Evolutionary conservation across 208 protist genomes (phyloP), one percentile per base, ranked within the genome.

Genomic region (Vickermania ingenoplastis): DNA sequence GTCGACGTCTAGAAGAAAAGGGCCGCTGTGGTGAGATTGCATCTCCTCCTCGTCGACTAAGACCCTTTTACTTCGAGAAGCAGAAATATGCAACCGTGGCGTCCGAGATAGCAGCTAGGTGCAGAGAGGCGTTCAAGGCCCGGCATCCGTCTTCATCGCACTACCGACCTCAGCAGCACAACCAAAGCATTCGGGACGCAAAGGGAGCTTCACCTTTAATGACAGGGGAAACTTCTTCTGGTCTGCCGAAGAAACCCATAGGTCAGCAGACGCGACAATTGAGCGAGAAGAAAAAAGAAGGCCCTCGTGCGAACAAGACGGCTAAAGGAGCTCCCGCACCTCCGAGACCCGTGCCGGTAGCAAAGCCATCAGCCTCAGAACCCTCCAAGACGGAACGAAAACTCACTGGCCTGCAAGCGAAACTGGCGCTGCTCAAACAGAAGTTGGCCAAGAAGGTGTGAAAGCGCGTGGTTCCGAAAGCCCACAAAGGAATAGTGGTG

Each of bases 371-470:
- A n/a, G n/a, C n/a, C n/a, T n/a, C n/a, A 3, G 69, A 65, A 59
- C 83, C 78, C 5, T 77, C 76, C 29, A 94, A 88, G 65, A 79
- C 89, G 60, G 87, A 91, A 57, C 61, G 77, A 7, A 94, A 94
- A 64, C 74, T 94, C 14, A 80, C 67, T 17, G 84, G 82, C 4
- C 69, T 94, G 31, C 83, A 94, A 67, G 83, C 87, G n/a, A 86
- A 84, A 57, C 61, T 94, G 3, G 73, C 72, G 2, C 81, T 82
- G 3, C 73, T 94, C 22, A 79, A 85, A 56, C 75, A 78, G 23
- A 94, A 91, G 63, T 81, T 94, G 65, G 77, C 86, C 31, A 85
- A 83, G 63, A 57, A 73, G n/a, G n/a, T n/a, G n/a, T n/a, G n/a
- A n/a, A n/a, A n/a, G n/a, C n/a, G n/a, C n/a, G n/a, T n/a, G n/a